Evolutionary conservation across 2,329 filamentous ascomycete species (phyloP), one percentile per base, ranked within the genome.

Genomic region (Aspergillus pseudoviridinutans): DNA sequence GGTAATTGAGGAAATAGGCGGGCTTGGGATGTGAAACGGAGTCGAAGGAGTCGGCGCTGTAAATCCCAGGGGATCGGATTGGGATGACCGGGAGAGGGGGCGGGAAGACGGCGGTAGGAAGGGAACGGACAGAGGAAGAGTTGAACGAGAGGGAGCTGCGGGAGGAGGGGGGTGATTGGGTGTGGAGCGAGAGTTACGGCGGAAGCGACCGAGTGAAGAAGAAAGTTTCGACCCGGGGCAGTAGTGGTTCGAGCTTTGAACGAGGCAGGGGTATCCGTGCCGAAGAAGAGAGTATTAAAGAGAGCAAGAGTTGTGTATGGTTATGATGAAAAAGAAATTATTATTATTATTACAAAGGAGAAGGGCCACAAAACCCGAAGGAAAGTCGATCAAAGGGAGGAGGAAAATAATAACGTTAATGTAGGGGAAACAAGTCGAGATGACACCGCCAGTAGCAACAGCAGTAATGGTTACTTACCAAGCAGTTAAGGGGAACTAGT

Each of bases 31-130:
- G 50, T 49, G 50, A 56, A 54, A 58, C 47, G 57, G 55, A 57
- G 38, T 60, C 59, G 61, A 51, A 67, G 80, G 55, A 80, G 6
- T 84, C 68, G 68, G 50, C 56, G 60, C 58, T 56, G 58, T 63
- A 54, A 58, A 55, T 54, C 58, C 60, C 63, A 64, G 63, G 57
- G 59, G 58, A 64, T 54, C 51, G 47, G 54, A 56, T 51, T 52
- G 56, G 32, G 50, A 24, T 49, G 60, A 27, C 51, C 54, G 54
- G 38, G 51, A 56, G 57, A 49, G 55, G 57, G 50, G 32, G 52
- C 49, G 51, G 49, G 57, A 51, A 58, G 58, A 55, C 52, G 51
- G 50, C 54, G 50, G 56, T 55, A 54, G 57, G 51, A 46, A 35
- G 29, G 55, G 41, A 51, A 50, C 27, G 10, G 38, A 53, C 29